phyloP scores from a whole-genome alignment of 2,329 filamentous ascomycete species.

The Albifimbria verrucaria region DNA sequence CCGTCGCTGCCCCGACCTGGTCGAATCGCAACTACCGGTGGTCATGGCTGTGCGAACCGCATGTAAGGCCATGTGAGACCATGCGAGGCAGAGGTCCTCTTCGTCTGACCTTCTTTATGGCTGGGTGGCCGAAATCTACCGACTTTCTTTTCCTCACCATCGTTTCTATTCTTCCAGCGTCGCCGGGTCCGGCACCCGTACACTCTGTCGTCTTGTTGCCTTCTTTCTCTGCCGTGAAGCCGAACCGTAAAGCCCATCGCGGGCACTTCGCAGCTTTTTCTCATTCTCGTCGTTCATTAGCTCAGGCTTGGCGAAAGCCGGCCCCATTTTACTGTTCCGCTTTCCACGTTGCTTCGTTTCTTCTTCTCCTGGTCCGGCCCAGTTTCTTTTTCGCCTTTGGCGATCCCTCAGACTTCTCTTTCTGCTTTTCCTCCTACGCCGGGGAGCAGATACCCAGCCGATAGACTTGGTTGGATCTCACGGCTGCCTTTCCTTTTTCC shows the following conservation, averaged over 20 bases:
- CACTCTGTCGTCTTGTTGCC: neutral
- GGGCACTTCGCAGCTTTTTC: too few species aligned
- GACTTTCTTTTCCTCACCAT: neutral
- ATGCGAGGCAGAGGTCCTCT: neutral
- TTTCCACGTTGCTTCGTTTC: neutral
- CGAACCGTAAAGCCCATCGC: neutral
- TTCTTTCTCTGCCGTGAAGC: neutral
- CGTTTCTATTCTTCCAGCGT: neutral
- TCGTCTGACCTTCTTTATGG: neutral
- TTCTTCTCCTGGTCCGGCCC: neutral
- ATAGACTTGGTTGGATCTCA: neutral
- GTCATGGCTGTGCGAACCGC: neutral
- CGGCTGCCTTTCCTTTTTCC: neutral
- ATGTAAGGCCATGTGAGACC: neutral
- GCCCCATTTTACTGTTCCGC: neutral
- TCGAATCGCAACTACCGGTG: neutral
- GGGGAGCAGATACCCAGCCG: neutral
- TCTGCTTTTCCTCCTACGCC: neutral
- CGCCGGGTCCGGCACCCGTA: neutral
- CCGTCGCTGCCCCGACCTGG: too few species aligned
- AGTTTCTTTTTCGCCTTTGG: neutral
- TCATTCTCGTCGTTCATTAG: constrained; percentile 1
- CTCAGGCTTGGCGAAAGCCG: neutral
- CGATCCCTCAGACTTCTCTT: neutral
- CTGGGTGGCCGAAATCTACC: neutral